These are phyloP conservation scores for Pseudogymnoascus sp. DNA, from an alignment of 2,329 filamentous ascomycete species.

Conservation along the genomic window DNA sequence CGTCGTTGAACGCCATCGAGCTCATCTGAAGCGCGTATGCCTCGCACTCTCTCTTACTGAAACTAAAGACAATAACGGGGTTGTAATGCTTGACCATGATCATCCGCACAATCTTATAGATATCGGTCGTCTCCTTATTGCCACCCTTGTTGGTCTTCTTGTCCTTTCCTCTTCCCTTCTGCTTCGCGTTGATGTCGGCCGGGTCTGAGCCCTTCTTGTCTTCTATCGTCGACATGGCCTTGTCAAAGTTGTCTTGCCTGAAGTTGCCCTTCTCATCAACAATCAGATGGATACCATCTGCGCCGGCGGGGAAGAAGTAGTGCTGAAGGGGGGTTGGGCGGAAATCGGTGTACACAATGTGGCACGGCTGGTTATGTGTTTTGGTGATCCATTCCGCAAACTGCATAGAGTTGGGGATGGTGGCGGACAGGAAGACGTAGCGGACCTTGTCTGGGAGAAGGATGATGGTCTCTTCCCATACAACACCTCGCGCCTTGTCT, in stretches of 20 bases:
- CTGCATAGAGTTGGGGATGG: slow-evolving; percentile 97
- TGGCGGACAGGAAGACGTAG: slow-evolving; percentile 96
- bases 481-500: slow-evolving; percentile 87
- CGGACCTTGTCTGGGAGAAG: slow-evolving; percentile 95
- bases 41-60: slow-evolving; percentile 96
- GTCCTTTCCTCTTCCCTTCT: slow-evolving; percentile 81
- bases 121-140: slow-evolving; percentile 65
- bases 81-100: slow-evolving; percentile 97
- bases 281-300: slow-evolving; percentile 85
- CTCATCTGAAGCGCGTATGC: slow-evolving; percentile 81
- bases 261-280: slow-evolving; percentile 97
- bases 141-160: slow-evolving; percentile 88
- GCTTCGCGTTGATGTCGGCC: slow-evolving; percentile 67
- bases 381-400: slow-evolving; percentile 99
- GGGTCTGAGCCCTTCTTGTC: slow-evolving; percentile 81
- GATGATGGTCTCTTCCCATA: slow-evolving; percentile 99
- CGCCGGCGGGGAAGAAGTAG: slow-evolving; percentile 92
- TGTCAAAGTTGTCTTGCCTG: slow-evolving; percentile 94
- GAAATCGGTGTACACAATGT: slow-evolving; percentile 99
- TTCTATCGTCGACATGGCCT: slow-evolving; percentile 84
- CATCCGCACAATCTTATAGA: slow-evolving; percentile 98
- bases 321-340: slow-evolving; percentile 92
- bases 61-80: slow-evolving; percentile 98
- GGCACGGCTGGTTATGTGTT: slow-evolving; percentile 93
- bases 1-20: slow-evolving; percentile 86